Percentiles rank a stretch among this genome's conserved stretches.
Evolutionary conservation across 305 asterid species (phyloP).

Genomic region (Fraxinus paxiana): DNA sequence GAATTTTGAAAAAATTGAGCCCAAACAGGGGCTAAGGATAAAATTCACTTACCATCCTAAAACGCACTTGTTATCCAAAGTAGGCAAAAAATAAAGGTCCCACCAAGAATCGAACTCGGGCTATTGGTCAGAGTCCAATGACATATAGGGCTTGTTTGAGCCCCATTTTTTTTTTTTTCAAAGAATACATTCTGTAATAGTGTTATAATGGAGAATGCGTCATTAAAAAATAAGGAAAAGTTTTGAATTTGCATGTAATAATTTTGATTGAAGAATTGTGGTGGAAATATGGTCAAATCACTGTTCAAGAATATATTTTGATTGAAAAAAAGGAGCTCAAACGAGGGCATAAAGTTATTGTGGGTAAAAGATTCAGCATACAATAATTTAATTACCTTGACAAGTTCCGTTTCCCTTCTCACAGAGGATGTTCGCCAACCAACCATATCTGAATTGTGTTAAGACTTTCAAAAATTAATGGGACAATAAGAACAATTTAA

Average conservation of each 20-base stretch:
- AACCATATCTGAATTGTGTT: constrained; percentile 69
- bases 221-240: too few species aligned
- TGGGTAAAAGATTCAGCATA: not conserved
- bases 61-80: not conserved
- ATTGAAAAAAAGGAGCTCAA: too few species aligned
- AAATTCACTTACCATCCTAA: not conserved
- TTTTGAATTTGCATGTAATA: too few species aligned
- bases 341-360: not conserved
- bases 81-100: not conserved
- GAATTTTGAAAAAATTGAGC: too few species aligned
- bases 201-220: too few species aligned
- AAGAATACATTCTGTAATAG: too few species aligned
- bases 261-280: too few species aligned
- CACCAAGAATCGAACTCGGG: not conserved
- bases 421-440: constrained; percentile 96
- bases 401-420: constrained; percentile 80
- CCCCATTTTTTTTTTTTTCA: too few species aligned
- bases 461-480: constrained; percentile 35
- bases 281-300: too few species aligned
- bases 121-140: constrained; percentile 6
- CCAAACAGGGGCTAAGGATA: not conserved
- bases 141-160: not conserved
- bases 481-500: constrained; percentile 7
- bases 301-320: too few species aligned
- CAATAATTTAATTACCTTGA: constrained; percentile 44